A percentile compares a stretch with the other conserved stretches of the same genome.
Evolutionary conservation across 345 rosid genomes (phyloP).

Genomic region (Arabidopsis suecica): DNA sequence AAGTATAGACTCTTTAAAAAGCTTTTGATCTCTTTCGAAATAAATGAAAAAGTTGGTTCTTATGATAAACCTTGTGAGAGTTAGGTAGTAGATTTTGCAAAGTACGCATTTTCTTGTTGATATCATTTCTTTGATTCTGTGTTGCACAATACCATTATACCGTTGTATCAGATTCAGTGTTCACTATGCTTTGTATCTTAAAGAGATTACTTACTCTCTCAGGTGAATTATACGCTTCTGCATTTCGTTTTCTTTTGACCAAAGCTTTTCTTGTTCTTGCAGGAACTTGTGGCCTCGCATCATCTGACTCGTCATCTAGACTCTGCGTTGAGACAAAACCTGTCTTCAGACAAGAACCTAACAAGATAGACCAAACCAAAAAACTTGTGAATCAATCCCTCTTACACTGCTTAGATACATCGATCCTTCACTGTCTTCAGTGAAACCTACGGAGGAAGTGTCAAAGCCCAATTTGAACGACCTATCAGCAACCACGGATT

Average conservation of each 20-base stretch:
- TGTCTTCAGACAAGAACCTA: constrained; percentile 26
- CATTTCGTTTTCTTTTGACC: constrained; percentile 27
- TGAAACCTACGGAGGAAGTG: constrained; percentile 24
- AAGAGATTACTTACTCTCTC: constrained; percentile 29
- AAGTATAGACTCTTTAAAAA: neutral
- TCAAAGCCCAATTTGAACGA: neutral
- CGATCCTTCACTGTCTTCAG: constrained; percentile 30
- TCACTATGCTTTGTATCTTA: neutral
- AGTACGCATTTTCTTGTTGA: constrained; percentile 72
- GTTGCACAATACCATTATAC: neutral
- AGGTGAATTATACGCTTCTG: constrained; percentile 17
- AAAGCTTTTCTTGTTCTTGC: constrained; percentile 29
- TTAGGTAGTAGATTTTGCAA: constrained; percentile 75
- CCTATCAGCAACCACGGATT: constrained; percentile 35
- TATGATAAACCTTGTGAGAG: constrained; percentile 56
- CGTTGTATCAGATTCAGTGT: constrained; percentile 19
- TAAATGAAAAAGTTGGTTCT: neutral
- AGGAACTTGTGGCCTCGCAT: constrained; percentile 22
- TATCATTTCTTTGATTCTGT: constrained; percentile 63
- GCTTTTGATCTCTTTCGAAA: neutral
- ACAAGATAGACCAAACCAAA: constrained; percentile 30
- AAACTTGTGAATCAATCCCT: constrained; percentile 13
- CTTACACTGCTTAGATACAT: constrained; percentile 40
- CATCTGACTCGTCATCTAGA: constrained; percentile 30
- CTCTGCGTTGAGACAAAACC: constrained; percentile 33